A percentile compares a stretch with the other conserved stretches of the same genome.
Conservation (phyloP, 2,329 filamentous ascomycete genomes). For the Sarocladium oryzae region DNA sequence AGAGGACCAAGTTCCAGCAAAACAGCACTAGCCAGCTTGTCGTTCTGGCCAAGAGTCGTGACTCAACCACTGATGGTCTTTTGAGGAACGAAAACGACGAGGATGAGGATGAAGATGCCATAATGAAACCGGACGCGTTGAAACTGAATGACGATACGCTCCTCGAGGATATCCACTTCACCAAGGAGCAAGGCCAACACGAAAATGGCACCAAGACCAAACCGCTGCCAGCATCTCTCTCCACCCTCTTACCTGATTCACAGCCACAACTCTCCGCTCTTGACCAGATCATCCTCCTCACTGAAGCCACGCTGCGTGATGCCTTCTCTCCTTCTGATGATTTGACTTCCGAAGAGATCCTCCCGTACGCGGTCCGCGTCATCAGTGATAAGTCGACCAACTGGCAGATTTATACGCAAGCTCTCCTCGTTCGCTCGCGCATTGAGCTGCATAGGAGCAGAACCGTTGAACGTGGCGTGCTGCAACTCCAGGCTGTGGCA, state of each 20-base stretch:
- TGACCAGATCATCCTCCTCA: constrained; percentile 86
- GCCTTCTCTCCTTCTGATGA: constrained; percentile 76
- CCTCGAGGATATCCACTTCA: constrained; percentile 79
- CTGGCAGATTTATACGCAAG: constrained; percentile 97
- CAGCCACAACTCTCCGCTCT: constrained; percentile 78
- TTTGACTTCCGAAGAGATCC: constrained; percentile 85
- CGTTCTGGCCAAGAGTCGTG: constrained; percentile 73
- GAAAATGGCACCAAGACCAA: constrained; percentile 27
- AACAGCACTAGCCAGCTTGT: constrained; percentile 82
- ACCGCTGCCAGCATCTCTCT: constrained; percentile 54
- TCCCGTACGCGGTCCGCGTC: constrained; percentile 85
- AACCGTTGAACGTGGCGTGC: constrained; percentile 80
- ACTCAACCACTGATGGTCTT: constrained; percentile 16
- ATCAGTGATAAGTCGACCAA: constrained; percentile 85
- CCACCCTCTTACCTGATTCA: constrained; percentile 62
- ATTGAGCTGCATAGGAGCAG: constrained; percentile 84
- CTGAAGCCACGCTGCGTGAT: constrained; percentile 83
- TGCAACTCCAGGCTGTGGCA: constrained; percentile 91
- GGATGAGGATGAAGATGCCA: constrained; percentile 16
- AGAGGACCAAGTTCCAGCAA: constrained; percentile 73
- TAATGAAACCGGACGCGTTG: constrained; percentile 56
- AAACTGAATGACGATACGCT: constrained; percentile 89
- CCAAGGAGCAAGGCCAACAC: constrained; percentile 40
- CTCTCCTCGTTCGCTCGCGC: constrained; percentile 78
- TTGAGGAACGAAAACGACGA: constrained; percentile 14